Conservation (phyloP, 1,284 basidiomycete species). For the Fomitiporia mediterranea region DNA sequence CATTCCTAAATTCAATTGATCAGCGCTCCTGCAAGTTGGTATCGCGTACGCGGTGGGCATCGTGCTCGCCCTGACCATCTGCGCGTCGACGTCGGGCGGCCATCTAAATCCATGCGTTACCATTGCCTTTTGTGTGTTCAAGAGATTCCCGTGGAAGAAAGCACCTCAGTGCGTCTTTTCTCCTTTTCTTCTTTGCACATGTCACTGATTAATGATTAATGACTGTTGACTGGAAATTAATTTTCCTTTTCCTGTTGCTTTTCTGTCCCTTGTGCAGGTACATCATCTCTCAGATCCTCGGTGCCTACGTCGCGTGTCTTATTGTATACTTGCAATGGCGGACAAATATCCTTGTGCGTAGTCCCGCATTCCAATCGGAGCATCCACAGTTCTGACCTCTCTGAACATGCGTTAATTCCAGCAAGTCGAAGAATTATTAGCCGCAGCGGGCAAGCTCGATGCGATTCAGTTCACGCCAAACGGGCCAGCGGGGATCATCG, state of each 20-base stretch:
- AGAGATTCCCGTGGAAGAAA: constrained; percentile 51
- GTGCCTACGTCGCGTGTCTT: constrained; percentile 56
- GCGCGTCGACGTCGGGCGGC: constrained; percentile 52
- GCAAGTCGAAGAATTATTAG: constrained; percentile 41
- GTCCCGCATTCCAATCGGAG: not conserved
- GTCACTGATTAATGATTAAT: not conserved
- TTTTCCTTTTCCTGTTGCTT: constrained; percentile 1
- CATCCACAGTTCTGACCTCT: not conserved
- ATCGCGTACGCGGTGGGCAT: constrained; percentile 61
- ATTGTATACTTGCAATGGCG: constrained; percentile 61
- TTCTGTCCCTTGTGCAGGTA: constrained; percentile 37
- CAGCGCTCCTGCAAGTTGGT: constrained; percentile 59
- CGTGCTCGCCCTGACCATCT: constrained; percentile 51
- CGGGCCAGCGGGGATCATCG: constrained; percentile 64
- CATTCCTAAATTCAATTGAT: not conserved
- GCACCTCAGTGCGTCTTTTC: constrained; percentile 39
- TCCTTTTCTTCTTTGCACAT: not conserved
- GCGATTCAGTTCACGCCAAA: constrained; percentile 48
- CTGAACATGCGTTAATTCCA: constrained; percentile 18
- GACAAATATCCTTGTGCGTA: constrained; percentile 39
- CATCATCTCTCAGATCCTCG: constrained; percentile 58
- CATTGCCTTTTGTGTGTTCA: constrained; percentile 48
- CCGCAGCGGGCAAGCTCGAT: constrained; percentile 37
- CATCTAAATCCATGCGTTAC: constrained; percentile 64
- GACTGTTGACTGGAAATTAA: not conserved